Evolutionary conservation across 306 rosid species (phyloP), one percentile per base, ranked within the genome.

Genomic region (Dryas octopetala): DNA sequence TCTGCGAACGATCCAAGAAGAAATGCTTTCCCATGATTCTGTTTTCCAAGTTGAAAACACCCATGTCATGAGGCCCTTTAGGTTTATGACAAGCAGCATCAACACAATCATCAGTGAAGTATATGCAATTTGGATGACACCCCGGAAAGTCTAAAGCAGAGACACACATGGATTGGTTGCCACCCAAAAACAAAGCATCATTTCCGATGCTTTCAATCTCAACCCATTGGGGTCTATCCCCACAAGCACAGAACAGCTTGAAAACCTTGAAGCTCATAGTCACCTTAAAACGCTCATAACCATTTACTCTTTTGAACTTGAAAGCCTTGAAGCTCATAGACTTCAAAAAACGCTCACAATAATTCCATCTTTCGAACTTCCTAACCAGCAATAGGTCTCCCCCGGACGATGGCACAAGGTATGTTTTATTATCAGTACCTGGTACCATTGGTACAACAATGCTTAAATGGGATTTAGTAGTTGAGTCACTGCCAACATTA

Each of bases 131-230:
- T 0, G 43, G 51, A 4, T 32, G 48, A 64, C 69, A 73, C 11
- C 12, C 16, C 3, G 40, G 70, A 74, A 74, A 62, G 46, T 74
- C 52, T 51, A 5, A 74, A 11, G 68, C 51, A 8, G 62, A 61
- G 7, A 62, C 78, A n/a, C 67, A 72, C 6, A 46, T 3, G 11
- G 76, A 72, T 19, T 71, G 13, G 16, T 55, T 55, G 16, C 13
- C 7, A 6, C 76, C 58, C 60, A 73, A 61, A 49, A 73, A 44
- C 67, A 68, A 68, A 46, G 43, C 73, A 68, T 50, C 73, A 68
- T 15, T 6, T 12, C 19, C 73, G 2, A 49, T 5, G 2, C 23
- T 50, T 45, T 68, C 57, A 26, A 13, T 68, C 73, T 66, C 54
- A 45, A 66, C 38, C 28, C 53, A 46, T 11, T 17, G 14, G 12